Base-by-base conservation (phyloP, 306 rosid species). In the Corylus heterophylla region DNA sequence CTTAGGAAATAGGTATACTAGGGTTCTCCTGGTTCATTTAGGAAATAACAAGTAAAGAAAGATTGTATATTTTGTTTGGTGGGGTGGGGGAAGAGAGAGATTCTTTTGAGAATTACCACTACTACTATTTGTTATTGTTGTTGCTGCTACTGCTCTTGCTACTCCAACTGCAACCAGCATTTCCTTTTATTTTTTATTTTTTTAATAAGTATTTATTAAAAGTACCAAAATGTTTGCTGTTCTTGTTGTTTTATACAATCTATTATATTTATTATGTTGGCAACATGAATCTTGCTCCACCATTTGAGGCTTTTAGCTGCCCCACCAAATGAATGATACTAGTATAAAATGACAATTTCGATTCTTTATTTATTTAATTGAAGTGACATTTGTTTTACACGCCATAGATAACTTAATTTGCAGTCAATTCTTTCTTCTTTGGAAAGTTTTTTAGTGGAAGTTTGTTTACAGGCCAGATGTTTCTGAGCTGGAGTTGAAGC, bases 401-500 rank as follows among this genome's bases (percentile, higher is more conserved):
- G 66, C 13, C 35, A 25, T 59, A 12, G 12, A 61, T 37, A 12
- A 70, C 14, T 10, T 11, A 55, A 17, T 8, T 45, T 42, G 6
- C 45, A 42, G 42, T 47, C n/a, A 25, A 25, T 27, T 27, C 4
- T 20, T 58, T 58, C 1, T 12, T 49, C 12, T 9, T 17, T 0
- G 71, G 50, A 11, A 67, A 18, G 18, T 37, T 64, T 16, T 39
- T 79, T 82, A 85, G 77, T 83, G 59, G 22, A 77, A 82, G 77
- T 77, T 58, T 55, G 69, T 86, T 86, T 89, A 85, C 89, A 94
- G 98, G 89, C 97, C 96, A 76, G 97, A 94, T 70, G 97, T 94
- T 78, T 89, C 97, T 48, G 98, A 94, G 89, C 86, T 94, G 80
- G 98, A 92, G 87, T 69, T 89, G 51, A 94, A 94, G 83, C 91